Conservation (phyloP, 345 rosid genomes). For the Rhodamnia argentea region DNA sequence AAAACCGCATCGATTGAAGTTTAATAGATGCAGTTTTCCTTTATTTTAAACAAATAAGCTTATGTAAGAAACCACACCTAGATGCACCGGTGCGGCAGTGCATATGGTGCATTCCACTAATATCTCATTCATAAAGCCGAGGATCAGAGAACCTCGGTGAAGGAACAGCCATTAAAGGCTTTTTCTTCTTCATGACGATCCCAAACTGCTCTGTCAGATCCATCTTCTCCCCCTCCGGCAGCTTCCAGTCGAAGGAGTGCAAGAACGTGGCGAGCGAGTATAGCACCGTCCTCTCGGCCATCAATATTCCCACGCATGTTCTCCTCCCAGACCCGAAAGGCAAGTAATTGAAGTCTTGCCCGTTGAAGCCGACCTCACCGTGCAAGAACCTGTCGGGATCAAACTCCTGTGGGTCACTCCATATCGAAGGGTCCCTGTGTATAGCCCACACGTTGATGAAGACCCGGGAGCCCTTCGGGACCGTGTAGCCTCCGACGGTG, state of each 20-base stretch:
- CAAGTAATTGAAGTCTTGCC: conserved; percentile 1
- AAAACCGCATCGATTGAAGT: no score
- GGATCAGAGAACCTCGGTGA: background rate
- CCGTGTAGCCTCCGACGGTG: conserved; percentile 1
- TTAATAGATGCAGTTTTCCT: background rate
- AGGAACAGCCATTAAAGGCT: conserved; percentile 1
- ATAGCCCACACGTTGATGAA: conserved; percentile 8
- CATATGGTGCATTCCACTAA: background rate
- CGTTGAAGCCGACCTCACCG: background rate
- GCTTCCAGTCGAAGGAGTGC: conserved; percentile 8
- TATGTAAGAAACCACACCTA: background rate
- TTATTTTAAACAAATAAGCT: background rate
- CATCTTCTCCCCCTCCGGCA: conserved; percentile 4
- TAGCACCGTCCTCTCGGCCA: conserved; percentile 9
- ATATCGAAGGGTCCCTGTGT: conserved; percentile 4
- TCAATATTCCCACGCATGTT: conserved; percentile 3
- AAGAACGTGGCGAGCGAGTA: conserved; percentile 1
- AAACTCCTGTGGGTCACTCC: conserved; percentile 1
- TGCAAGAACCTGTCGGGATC: conserved; percentile 6
- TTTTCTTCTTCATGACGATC: conserved; percentile 6
- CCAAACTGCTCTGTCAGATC: conserved; percentile 9
- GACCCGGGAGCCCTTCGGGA: conserved; percentile 6
- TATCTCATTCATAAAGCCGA: background rate
- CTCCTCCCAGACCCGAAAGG: conserved; percentile 8
- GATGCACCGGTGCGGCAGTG: background rate